Evolutionary conservation across 2,329 filamentous ascomycete species (phyloP).

Genomic region (Bipolaris gigantea): DNA sequence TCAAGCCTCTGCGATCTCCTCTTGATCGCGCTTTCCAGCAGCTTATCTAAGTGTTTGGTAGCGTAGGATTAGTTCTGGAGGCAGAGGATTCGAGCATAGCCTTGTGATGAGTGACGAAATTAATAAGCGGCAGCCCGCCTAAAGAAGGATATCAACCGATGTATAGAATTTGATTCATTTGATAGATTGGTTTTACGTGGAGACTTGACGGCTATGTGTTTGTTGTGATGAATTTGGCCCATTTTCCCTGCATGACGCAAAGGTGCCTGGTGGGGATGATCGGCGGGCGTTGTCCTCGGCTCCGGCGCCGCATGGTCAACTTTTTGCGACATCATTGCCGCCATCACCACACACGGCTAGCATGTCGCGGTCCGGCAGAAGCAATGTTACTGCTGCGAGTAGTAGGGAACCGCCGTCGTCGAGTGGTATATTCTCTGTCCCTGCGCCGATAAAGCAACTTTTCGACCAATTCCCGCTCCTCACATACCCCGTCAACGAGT

Average conservation of each 20-base stretch:
- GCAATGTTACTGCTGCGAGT: constrained; percentile 6
- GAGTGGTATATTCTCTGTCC: constrained; percentile 56
- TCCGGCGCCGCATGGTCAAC: constrained; percentile 17
- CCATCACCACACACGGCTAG: constrained; percentile 19
- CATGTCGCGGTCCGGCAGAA: constrained; percentile 23
- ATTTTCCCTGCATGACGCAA: not conserved
- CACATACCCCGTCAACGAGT: constrained; percentile 72
- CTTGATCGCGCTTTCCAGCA: constrained; percentile 98
- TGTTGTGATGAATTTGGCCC: not conserved
- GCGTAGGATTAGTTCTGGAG: constrained; percentile 5
- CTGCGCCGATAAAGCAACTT: constrained; percentile 74
- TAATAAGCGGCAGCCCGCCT: constrained; percentile 22
- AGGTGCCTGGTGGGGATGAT: not conserved
- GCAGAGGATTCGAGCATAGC: not conserved
- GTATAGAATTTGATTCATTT: constrained; percentile 30
- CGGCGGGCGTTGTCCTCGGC: constrained; percentile 23
- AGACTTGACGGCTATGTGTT: not conserved
- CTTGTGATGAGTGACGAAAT: constrained; percentile 12
- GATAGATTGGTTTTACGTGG: not conserved
- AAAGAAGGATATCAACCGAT: constrained; percentile 18
- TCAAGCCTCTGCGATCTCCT: constrained; percentile 84
- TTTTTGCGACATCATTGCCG: constrained; percentile 25
- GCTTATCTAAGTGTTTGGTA: constrained; percentile 68
- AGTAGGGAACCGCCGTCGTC: constrained; percentile 14
- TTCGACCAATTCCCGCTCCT: constrained; percentile 83